phyloP scores from a whole-genome alignment of 2,329 filamentous ascomycete genomes.

The Aspergillus latus region DNA sequence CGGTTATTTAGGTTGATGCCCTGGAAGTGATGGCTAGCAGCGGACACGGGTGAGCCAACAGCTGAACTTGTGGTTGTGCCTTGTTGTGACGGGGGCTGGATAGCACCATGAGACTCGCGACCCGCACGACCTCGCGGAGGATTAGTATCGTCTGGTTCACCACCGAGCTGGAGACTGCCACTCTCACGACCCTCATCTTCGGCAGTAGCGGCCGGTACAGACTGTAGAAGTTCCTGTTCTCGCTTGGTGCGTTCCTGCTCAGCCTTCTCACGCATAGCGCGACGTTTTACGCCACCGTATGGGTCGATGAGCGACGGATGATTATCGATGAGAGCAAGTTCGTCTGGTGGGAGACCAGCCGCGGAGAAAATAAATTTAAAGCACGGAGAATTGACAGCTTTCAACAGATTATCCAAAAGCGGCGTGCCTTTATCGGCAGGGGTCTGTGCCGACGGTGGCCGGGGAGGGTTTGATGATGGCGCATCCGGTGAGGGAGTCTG shows the following conservation, averaged over 20 bases:
- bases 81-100: constrained; percentile 76
- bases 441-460: constrained; percentile 21
- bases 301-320: constrained; percentile 81
- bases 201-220: constrained; percentile 35
- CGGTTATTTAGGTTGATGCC: constrained; percentile 65
- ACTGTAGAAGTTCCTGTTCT: constrained; percentile 56
- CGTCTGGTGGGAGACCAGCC: constrained; percentile 46
- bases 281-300: constrained; percentile 77
- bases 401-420: constrained; percentile 45
- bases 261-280: constrained; percentile 70
- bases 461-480: constrained; percentile 20
- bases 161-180: constrained; percentile 84
- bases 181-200: constrained; percentile 77
- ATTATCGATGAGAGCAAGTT: constrained; percentile 53
- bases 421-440: constrained; percentile 28
- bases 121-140: constrained; percentile 46
- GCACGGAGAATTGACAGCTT: constrained; percentile 48
- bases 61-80: constrained; percentile 47
- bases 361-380: constrained; percentile 58
- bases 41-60: constrained; percentile 44
- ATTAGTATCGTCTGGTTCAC: constrained; percentile 84
- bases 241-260: constrained; percentile 59
- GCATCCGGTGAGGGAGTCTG: constrained; percentile 27
- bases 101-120: constrained; percentile 62
- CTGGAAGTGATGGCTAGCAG: constrained; percentile 46